phyloP scores from a whole-genome alignment of 306 rosid species.

The Hippophae tibetana region DNA sequence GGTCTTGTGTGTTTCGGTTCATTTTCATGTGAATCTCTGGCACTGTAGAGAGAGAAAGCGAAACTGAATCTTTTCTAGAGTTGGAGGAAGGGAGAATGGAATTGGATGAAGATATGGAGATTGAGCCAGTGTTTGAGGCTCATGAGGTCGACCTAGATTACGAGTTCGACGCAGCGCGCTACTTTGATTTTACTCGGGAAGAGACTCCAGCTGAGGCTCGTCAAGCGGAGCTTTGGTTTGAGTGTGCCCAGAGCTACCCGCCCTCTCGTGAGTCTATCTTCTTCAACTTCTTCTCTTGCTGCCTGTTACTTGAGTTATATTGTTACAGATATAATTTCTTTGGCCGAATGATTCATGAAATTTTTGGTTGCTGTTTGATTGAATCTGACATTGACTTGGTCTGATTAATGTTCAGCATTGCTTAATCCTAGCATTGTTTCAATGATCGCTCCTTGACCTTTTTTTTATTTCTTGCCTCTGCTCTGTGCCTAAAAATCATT shows the following conservation, averaged over 20 bases:
- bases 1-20: constrained; percentile 6
- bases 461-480: too few species aligned
- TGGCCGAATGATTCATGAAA: background rate
- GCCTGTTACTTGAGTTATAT: background rate
- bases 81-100: constrained; percentile 15
- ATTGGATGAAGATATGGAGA: constrained; percentile 42
- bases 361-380: background rate
- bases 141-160: constrained; percentile 45
- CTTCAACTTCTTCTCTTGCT: background rate
- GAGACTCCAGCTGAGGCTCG: constrained; percentile 41
- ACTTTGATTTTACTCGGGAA: constrained; percentile 34
- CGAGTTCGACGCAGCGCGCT: constrained; percentile 44
- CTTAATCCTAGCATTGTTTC: background rate
- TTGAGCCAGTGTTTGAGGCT: constrained; percentile 36
- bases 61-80: background rate
- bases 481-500: too few species aligned
- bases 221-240: constrained; percentile 50
- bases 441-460: too few species aligned
- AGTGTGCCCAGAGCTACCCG: constrained; percentile 38
- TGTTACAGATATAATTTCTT: background rate
- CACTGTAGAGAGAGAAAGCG: constrained; percentile 8
- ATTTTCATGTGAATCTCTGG: constrained; percentile 3
- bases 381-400: background rate
- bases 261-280: constrained; percentile 47
- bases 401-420: background rate